Conservation (phyloP, 805 yeast species). For the Zygoascus biomembranicola region DNA sequence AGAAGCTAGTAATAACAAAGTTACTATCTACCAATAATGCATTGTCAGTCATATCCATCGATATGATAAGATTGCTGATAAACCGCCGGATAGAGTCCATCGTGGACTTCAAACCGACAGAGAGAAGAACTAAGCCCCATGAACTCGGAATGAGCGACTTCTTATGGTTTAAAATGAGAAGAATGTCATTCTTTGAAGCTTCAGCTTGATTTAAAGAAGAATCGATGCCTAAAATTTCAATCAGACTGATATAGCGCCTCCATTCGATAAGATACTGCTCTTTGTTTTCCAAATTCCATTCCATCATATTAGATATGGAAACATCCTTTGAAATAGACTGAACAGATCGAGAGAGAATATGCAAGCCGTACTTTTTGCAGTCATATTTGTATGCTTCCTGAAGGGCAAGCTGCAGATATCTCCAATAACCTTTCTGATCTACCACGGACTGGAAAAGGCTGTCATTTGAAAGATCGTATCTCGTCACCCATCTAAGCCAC, state of each 20-base stretch:
- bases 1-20: slow-evolving; percentile 19
- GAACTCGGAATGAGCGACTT: slow-evolving; percentile 48
- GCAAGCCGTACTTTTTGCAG: slow-evolving; percentile 56
- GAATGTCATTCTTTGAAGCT: slow-evolving; percentile 62
- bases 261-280: slow-evolving; percentile 43
- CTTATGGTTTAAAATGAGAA: slow-evolving; percentile 39
- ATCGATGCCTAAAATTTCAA: slow-evolving; percentile 76
- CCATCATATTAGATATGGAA: slow-evolving; percentile 31
- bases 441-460: slow-evolving; percentile 9
- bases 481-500: slow-evolving; percentile 16
- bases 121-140: slow-evolving; percentile 67
- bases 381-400: slow-evolving; percentile 47
- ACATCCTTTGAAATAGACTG: slow-evolving; percentile 29
- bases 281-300: slow-evolving; percentile 34
- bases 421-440: slow-evolving; percentile 42
- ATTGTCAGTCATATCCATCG: slow-evolving; percentile 35
- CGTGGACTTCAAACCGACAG: slow-evolving; percentile 67
- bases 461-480: not conserved
- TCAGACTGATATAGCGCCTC: slow-evolving; percentile 65
- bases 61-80: slow-evolving; percentile 46
- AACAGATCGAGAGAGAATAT: slow-evolving; percentile 56
- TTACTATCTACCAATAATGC: slow-evolving; percentile 30
- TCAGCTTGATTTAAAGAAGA: slow-evolving; percentile 80
- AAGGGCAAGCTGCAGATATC: slow-evolving; percentile 46
- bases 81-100: slow-evolving; percentile 71